Percentiles rank a stretch among this genome's conserved stretches.
phyloP scores from a whole-genome alignment of 129 eudicot species.

The Daucus carota region DNA sequence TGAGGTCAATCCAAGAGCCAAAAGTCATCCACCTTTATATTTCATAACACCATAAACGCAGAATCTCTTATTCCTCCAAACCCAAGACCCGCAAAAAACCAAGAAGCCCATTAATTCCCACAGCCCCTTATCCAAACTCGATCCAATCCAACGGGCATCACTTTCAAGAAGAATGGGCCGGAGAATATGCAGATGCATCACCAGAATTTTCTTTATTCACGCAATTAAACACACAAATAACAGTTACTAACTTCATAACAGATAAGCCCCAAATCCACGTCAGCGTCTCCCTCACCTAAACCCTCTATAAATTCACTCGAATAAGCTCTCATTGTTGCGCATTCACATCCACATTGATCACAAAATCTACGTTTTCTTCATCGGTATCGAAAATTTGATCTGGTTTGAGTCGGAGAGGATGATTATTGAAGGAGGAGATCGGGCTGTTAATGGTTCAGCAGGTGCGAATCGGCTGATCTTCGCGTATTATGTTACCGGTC shows the following conservation, averaged over 20 bases:
- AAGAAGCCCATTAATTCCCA: too few relatives aligned
- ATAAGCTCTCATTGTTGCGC: not conserved
- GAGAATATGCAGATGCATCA: too few relatives aligned
- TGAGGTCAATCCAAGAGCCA: too few relatives aligned
- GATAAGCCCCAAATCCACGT: not conserved
- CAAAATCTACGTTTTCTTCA: not conserved
- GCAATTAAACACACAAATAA: not conserved
- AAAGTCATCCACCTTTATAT: too few relatives aligned
- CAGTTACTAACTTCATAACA: not conserved
- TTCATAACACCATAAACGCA: too few relatives aligned
- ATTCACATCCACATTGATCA: not conserved
- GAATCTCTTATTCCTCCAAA: too few relatives aligned
- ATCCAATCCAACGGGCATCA: too few relatives aligned
- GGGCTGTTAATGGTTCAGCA: constrained; percentile 10
- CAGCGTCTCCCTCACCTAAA: not conserved
- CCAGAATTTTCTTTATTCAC: too few relatives aligned
- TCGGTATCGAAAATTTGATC: not conserved
- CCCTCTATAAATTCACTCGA: not conserved
- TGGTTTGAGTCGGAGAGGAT: not conserved
- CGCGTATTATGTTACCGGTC: constrained; percentile 89
- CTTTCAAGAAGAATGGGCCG: too few relatives aligned
- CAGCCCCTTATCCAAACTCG: too few relatives aligned
- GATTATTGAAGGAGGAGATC: not conserved
- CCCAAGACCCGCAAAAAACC: too few relatives aligned
- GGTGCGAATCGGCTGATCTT: constrained; percentile 40